Evolutionary conservation across 768 basidiomycete genomes (phyloP), one percentile per base, ranked within the genome.

Genomic region (Tylopilus balloui): DNA sequence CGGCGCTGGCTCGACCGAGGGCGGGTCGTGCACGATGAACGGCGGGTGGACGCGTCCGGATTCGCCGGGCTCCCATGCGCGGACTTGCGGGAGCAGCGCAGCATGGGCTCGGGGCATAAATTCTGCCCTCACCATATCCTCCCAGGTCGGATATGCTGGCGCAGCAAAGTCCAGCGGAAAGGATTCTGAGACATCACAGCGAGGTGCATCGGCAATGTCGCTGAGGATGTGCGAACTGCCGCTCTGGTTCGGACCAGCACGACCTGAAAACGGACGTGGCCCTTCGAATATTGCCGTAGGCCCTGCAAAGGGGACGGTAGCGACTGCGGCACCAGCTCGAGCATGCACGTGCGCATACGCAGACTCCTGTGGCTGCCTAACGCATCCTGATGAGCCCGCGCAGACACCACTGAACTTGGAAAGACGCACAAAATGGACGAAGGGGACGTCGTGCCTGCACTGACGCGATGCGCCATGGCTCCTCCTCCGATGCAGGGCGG

Each of bases 101-200:
- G n/a, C 10, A 29, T 20, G 32, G 1, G 23, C 15, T 24, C 25
- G 53, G 11, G 40, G 29, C 11, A 28, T 6, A 37, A 45, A 42
- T 1, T 13, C 29, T 4, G 35, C 25, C 11, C 27, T 29, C 14
- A 44, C 32, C 34, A 31, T 40, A 11, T 48, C 45, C 6, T 51
- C 56, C 57, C 57, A 56, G 6, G 44, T 32, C 40, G 34, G 53
- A 37, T 45, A 24, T 7, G n/a, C 12, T 23, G 37, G 28, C 8
- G 20, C 5, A 24, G 20, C 5, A 24, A 43, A 41, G 17, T 14
- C 23, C 31, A 40, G 2, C 7, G 21, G 11, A 24, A 36, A 27
- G 9, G 27, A 34, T n/a, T 38, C 40, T 23, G 9, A 7, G 19
- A 28, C 3, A 15, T 27, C 42, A 11, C 8, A 28, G 15, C 14